phyloP scores from a whole-genome alignment of 352 stramenopile species.

The Globisporangium viniferum region DNA sequence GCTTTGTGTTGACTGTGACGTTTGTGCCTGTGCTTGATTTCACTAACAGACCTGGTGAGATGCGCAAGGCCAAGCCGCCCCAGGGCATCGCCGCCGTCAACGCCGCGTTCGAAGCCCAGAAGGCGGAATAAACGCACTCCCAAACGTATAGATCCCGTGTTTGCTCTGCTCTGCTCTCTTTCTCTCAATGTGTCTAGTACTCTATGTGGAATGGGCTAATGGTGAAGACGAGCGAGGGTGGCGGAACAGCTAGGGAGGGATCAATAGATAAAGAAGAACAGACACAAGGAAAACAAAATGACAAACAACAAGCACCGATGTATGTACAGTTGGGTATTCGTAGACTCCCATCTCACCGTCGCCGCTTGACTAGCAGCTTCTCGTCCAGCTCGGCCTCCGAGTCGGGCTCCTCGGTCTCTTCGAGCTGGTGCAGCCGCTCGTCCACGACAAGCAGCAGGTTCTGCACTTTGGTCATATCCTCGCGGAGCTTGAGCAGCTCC shows the following conservation, averaged over 20 bases:
- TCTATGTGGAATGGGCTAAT: neutral
- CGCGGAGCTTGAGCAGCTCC: constrained; percentile 47
- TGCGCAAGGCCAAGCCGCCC: constrained; percentile 71
- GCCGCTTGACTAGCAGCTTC: neutral
- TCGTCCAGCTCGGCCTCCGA: constrained; percentile 29
- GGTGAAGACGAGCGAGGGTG: neutral
- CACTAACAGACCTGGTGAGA: constrained; percentile 64
- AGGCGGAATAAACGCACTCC: neutral
- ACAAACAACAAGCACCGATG: neutral
- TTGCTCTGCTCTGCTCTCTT: neutral
- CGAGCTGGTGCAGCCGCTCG: constrained; percentile 58
- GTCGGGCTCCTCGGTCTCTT: constrained; percentile 44
- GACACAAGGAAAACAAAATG: neutral
- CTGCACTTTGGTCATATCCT: constrained; percentile 81
- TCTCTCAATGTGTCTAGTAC: neutral
- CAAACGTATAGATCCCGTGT: neutral
- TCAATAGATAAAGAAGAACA: constrained; percentile 2
- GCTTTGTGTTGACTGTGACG: neutral
- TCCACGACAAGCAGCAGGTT: constrained; percentile 72
- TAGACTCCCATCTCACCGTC: neutral
- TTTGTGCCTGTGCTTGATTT: constrained; percentile 8
- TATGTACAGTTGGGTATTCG: neutral
- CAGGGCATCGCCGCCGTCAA: constrained; percentile 55
- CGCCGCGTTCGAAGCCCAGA: constrained; percentile 41
- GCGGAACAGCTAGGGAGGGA: neutral